Evolutionary conservation across 2,329 filamentous ascomycete species (phyloP).

Genomic region (Chaetothyriales sp.): DNA sequence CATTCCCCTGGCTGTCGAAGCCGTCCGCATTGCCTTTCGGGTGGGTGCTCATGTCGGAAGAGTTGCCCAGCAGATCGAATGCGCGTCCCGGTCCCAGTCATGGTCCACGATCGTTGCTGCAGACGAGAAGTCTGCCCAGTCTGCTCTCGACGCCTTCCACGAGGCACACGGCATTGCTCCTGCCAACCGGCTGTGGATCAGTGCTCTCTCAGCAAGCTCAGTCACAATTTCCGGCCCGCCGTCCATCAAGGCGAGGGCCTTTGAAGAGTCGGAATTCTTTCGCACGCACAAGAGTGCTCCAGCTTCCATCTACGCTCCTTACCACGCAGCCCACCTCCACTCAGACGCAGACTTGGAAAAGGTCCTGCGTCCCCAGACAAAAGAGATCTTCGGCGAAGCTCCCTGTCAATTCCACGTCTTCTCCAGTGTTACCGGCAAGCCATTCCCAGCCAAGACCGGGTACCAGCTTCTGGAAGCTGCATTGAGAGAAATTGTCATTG

Average conservation of each 20-base stretch:
- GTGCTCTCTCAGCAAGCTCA: conserved; percentile 43
- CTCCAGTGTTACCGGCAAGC: conserved; percentile 25
- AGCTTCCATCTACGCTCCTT: conserved; percentile 43
- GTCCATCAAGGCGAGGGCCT: conserved; percentile 36
- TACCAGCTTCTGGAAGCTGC: conserved; percentile 21
- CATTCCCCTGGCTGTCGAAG: conserved; percentile 27
- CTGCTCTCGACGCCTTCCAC: conserved; percentile 18
- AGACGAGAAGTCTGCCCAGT: conserved; percentile 17
- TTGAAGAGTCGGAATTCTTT: conserved; percentile 33
- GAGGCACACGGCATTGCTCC: conserved; percentile 31
- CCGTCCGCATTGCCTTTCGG: conserved; percentile 29
- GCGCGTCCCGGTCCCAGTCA: conserved; percentile 19
- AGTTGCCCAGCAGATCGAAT: conserved; percentile 25
- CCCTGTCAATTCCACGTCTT: conserved; percentile 23
- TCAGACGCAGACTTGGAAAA: conserved; percentile 35
- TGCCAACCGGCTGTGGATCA: conserved; percentile 41
- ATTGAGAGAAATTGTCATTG: conserved; percentile 25
- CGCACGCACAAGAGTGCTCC: conserved; percentile 36
- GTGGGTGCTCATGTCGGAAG: conserved; percentile 28
- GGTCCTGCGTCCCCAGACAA: conserved; percentile 30
- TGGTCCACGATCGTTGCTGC: conserved; percentile 30
- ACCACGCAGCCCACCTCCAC: conserved; percentile 44
- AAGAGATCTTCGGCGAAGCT: conserved; percentile 18
- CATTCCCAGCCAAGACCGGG: conserved; percentile 19
- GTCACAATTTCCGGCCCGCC: conserved; percentile 46